phyloP scores from a whole-genome alignment of 1,284 basidiomycete genomes.

The Puccinia brachypodii region DNA sequence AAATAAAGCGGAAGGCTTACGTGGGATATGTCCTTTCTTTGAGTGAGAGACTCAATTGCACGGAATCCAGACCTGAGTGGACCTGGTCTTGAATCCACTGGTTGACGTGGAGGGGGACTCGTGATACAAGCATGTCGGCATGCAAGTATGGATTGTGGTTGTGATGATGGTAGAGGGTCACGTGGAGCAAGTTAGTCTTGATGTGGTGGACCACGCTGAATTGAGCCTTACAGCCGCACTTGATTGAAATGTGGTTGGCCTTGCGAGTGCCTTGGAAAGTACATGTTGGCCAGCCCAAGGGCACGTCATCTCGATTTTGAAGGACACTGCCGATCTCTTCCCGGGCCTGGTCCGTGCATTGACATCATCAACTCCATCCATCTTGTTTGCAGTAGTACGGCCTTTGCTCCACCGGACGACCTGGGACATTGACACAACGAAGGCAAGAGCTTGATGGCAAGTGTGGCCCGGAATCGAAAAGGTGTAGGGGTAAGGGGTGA shows the following conservation, averaged over 20 bases:
- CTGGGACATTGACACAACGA: no score
- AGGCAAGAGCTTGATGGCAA: no score
- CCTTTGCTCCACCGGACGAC: no score
- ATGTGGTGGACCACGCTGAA: background rate
- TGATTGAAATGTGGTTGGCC: background rate
- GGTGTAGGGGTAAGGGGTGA: no score
- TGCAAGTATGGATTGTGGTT: background rate
- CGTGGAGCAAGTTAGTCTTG: background rate
- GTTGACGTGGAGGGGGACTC: background rate
- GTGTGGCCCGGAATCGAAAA: no score
- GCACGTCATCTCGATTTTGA: background rate
- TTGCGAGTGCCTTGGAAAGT: background rate
- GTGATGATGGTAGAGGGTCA: background rate
- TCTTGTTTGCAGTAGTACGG: no score
- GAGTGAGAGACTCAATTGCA: no score
- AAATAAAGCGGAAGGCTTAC: background rate
- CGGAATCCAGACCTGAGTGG: background rate
- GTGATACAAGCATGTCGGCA: background rate
- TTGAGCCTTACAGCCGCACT: background rate
- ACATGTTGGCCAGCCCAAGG: no score
- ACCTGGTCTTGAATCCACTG: background rate
- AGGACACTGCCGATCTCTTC: no score
- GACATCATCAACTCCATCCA: no score
- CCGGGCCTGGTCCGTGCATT: no score
- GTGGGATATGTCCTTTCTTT: background rate